Evolutionary conservation across 2,329 filamentous ascomycete genomes (phyloP).

Genomic region (Arachnopeziza araneosa): DNA sequence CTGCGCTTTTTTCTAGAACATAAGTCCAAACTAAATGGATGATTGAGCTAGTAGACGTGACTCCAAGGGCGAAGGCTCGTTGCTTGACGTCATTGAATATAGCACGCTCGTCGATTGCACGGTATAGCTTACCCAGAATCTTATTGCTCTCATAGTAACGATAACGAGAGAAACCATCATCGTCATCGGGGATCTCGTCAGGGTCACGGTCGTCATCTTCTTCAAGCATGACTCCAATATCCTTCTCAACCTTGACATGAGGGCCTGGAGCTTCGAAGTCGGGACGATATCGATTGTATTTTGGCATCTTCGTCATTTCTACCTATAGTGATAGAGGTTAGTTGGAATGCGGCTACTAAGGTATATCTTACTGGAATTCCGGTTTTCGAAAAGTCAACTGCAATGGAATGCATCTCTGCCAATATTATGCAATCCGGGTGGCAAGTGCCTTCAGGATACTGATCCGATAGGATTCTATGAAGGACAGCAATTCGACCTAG

Average conservation of each 20-base stretch:
- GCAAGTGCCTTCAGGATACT: constrained; percentile 44
- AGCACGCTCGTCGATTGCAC: constrained; percentile 64
- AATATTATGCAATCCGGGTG: constrained; percentile 47
- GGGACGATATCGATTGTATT: constrained; percentile 33
- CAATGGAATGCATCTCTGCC: constrained; percentile 61
- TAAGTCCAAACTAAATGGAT: constrained; percentile 35
- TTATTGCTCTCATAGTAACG: constrained; percentile 64
- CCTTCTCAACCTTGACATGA: constrained; percentile 36
- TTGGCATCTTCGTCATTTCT: constrained; percentile 20
- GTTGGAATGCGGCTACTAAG: not conserved
- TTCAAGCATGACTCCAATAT: constrained; percentile 23
- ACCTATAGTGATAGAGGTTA: constrained; percentile 16
- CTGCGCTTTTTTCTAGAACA: constrained; percentile 30
- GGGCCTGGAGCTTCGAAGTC: constrained; percentile 50
- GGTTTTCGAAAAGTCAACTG: constrained; percentile 73
- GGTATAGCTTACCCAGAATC: constrained; percentile 64
- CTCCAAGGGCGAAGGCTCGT: constrained; percentile 8
- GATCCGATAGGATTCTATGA: constrained; percentile 62
- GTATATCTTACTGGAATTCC: constrained; percentile 48
- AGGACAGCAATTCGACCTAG: constrained; percentile 59
- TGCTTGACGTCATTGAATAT: constrained; percentile 42
- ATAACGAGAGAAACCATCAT: constrained; percentile 42
- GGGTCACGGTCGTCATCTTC: constrained; percentile 1
- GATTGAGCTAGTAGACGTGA: constrained; percentile 14
- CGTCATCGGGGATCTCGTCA: constrained; percentile 39